phyloP scores from a whole-genome alignment of 345 rosid genomes.

The Camelina laxa region DNA sequence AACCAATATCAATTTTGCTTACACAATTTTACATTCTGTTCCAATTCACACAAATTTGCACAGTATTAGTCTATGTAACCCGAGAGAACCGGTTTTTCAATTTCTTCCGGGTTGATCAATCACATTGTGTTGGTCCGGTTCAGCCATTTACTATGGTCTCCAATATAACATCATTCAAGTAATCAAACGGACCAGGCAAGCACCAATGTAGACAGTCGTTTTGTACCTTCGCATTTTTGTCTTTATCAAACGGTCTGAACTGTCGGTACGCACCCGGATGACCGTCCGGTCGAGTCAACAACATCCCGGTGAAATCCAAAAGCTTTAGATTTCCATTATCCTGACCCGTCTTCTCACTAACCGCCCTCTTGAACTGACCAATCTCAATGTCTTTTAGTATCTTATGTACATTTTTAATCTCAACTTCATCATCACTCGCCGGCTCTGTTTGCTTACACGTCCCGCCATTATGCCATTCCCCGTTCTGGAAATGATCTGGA shows the following conservation, averaged over 20 bases:
- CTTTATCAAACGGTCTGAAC: slow-evolving; percentile 70
- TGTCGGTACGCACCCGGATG: slow-evolving; percentile 90
- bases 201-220: slow-evolving; percentile 98
- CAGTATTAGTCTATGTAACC: slow-evolving; percentile 10
- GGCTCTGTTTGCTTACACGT: slow-evolving; percentile 64
- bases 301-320: slow-evolving; percentile 73
- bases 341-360: slow-evolving; percentile 49
- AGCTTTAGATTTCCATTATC: slow-evolving; percentile 63
- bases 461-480: slow-evolving; percentile 94
- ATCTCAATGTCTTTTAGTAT: slow-evolving; percentile 69
- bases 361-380: slow-evolving; percentile 60
- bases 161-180: slow-evolving; percentile 87
- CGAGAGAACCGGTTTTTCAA: slow-evolving; percentile 22
- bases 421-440: slow-evolving; percentile 66
- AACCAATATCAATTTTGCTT: not conserved
- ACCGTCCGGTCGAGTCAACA: slow-evolving; percentile 78
- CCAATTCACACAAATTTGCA: slow-evolving; percentile 28
- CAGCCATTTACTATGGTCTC: slow-evolving; percentile 63
- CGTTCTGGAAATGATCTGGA: slow-evolving; percentile 92
- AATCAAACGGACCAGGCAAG: slow-evolving; percentile 92
- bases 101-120: not conserved
- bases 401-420: slow-evolving; percentile 61
- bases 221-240: slow-evolving; percentile 70
- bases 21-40: not conserved
- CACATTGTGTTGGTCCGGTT: slow-evolving; percentile 12